phyloP scores from a whole-genome alignment of 768 basidiomycete genomes.

The Omphalotus guepiniiformis region DNA sequence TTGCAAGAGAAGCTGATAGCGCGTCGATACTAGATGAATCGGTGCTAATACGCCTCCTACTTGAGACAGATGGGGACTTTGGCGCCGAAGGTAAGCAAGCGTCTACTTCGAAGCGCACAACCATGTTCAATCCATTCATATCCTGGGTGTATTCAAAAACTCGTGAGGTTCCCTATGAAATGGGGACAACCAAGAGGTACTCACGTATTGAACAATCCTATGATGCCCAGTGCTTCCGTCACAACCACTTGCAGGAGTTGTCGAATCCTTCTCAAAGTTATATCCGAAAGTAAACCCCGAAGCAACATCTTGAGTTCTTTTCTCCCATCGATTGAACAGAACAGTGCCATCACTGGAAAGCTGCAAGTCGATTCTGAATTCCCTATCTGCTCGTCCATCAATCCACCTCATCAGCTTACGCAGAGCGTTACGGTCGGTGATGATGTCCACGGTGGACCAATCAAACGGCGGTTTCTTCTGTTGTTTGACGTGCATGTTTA shows the following conservation, averaged over 20 bases:
- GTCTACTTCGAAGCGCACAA: conserved; percentile 40
- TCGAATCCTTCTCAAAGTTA: conserved; percentile 58
- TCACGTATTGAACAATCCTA: conserved; percentile 59
- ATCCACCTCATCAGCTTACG: conserved; percentile 51
- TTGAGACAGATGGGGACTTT: too few species aligned
- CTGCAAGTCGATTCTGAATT: conserved; percentile 69
- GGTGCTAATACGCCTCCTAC: too few species aligned
- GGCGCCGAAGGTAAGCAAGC: conserved; percentile 13
- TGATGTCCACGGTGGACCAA: conserved; percentile 37
- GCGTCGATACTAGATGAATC: too few species aligned
- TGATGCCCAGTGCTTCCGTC: conserved; percentile 53
- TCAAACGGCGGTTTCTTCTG: conserved; percentile 19
- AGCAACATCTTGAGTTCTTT: conserved; percentile 28
- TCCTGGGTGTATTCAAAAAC: conserved; percentile 21
- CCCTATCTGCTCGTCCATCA: conserved; percentile 9
- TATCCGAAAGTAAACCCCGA: conserved; percentile 47
- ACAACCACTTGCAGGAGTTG: conserved; percentile 44
- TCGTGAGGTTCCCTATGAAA: background rate
- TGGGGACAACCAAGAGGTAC: conserved; percentile 17
- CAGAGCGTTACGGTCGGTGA: conserved; percentile 51
- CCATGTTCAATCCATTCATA: conserved; percentile 34
- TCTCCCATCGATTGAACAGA: conserved; percentile 59
- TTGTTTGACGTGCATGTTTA: conserved; percentile 27
- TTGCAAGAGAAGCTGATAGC: too few species aligned
- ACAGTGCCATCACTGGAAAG: conserved; percentile 55